Evolutionary conservation across 352 stramenopile species (phyloP).

Genomic region (Phytophthora fragariaefolia): DNA sequence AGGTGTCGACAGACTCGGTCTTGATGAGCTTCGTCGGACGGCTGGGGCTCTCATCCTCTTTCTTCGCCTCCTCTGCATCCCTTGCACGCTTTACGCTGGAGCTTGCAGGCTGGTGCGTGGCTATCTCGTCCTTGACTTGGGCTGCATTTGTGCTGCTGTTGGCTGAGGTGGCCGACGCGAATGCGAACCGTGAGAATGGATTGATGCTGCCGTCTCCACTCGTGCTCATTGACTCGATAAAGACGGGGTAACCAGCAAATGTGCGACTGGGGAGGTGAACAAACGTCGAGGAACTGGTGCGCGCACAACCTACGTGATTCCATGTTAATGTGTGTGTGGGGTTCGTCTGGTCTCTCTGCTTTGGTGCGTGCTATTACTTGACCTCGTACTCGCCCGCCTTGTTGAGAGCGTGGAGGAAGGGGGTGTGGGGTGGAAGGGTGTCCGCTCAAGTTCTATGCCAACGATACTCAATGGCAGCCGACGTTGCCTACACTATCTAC

Average conservation of each 20-base stretch:
- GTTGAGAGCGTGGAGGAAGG: constrained; percentile 7
- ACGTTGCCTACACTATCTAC: constrained; percentile 40
- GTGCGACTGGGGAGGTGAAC: neutral
- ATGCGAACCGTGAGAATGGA: constrained; percentile 74
- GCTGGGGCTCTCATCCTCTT: constrained; percentile 5
- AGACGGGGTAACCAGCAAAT: constrained; percentile 6
- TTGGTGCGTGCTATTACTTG: constrained; percentile 10
- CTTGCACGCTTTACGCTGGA: constrained; percentile 29
- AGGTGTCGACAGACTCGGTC: constrained; percentile 1
- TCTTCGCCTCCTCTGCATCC: constrained; percentile 2
- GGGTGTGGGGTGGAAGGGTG: constrained; percentile 11
- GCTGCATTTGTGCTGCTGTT: constrained; percentile 15
- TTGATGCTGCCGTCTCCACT: constrained; percentile 35
- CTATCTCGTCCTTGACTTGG: constrained; percentile 17
- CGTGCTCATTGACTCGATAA: constrained; percentile 22
- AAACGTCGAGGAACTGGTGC: constrained; percentile 11
- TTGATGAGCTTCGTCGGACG: constrained; percentile 19
- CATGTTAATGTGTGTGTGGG: constrained; percentile 35
- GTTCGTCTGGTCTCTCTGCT: constrained; percentile 25
- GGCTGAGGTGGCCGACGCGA: constrained; percentile 21
- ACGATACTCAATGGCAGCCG: constrained; percentile 32
- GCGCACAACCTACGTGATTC: constrained; percentile 32
- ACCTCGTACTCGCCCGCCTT: constrained; percentile 10
- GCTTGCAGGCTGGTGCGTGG: neutral
- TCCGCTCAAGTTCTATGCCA: constrained; percentile 42